Evolutionary conservation across 108 stramenopile species (phyloP), one percentile per base, ranked within the genome.

Genomic region (Skeletonema menzelii): DNA sequence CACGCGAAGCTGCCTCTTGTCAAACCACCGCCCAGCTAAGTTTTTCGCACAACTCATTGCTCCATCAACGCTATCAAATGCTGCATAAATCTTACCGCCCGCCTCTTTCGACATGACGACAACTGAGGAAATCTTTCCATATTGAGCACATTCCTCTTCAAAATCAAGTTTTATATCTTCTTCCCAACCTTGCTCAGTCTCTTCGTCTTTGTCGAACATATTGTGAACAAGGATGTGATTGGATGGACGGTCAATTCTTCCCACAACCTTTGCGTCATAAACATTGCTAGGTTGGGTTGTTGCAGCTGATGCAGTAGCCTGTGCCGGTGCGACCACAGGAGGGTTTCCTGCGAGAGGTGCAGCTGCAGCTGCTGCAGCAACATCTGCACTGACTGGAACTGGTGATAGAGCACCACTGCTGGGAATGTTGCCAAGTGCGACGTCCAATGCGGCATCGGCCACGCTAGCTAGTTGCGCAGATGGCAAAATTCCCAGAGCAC

Each of bases 1-100:
- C 7, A 97, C 96, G 22, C 82, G 78, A 20, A 98, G 82, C 73
- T 95, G 92, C 26, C 96, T 84, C 76, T 92, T 91, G 64, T 96
- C 97, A 70, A 98, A 98, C 93, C 92, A 98, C 32, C 97, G 85
- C 13, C 97, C 97, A 37, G 95, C 91, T 19, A 98, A 84, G 70
- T 80, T 92, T n/a, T 85, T 81, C 24, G 95, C 95, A 76, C 92
- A 93, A 56, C 74, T 83, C 73, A 53, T 70, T 15, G 96, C 97
- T 57, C 77, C 82, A 56, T 82, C 81, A 4, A 78, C 68, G 15
- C 77, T 70, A 15, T 86, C 89, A 83, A 97, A 97, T 35, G 78
- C 67, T 11, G 95, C 92, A 69, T 87, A 94, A 53, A 97, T 95
- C 75, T 93, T 86, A 27, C 97, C 97, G n/a, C 96, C 96, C n/a